These are phyloP conservation scores for Boletus insuetus DNA, from an alignment of 768 basidiomycete genomes.

Conservation along the genomic window DNA sequence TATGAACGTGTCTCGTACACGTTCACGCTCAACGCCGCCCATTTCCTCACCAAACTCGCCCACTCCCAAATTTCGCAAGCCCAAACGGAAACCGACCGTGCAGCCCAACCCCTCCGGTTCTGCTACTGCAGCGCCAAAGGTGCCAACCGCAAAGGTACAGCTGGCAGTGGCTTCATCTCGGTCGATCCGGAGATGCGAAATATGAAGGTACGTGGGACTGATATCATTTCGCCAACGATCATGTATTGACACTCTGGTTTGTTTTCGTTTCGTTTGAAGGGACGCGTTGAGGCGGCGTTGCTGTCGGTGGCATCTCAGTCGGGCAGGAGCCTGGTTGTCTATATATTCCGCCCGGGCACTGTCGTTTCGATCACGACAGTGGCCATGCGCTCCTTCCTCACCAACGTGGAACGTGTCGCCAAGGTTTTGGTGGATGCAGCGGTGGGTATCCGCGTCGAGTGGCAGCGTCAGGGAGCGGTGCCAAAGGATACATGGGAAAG, in stretches of 20 bases:
- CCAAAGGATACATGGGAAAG: slow-evolving; percentile 28
- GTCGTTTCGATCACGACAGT: not conserved
- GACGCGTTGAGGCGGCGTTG: slow-evolving; percentile 20
- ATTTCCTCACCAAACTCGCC: slow-evolving; percentile 22
- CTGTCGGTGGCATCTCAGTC: slow-evolving; percentile 16
- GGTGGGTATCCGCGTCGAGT: slow-evolving; percentile 27
- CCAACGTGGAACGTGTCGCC: slow-evolving; percentile 17
- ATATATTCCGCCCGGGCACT: slow-evolving; percentile 22
- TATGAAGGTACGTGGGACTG: slow-evolving; percentile 21
- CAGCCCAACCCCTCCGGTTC: slow-evolving; percentile 19
- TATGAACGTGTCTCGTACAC: slow-evolving; percentile 26
- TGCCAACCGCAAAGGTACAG: slow-evolving; percentile 16
- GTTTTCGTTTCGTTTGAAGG: slow-evolving; percentile 7
- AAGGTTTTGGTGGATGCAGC: slow-evolving; percentile 26
- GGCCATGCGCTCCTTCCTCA: slow-evolving; percentile 23
- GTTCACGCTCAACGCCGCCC: slow-evolving; percentile 22
- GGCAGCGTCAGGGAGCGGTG: slow-evolving; percentile 17
- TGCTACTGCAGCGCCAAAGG: slow-evolving; percentile 28
- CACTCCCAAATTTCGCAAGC: slow-evolving; percentile 2
- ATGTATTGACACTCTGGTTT: not conserved
- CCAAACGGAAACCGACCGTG: not conserved
- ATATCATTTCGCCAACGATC: too few species aligned
- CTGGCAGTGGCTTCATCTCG: slow-evolving; percentile 11
- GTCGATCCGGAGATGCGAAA: slow-evolving; percentile 20
- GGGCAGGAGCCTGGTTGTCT: slow-evolving; percentile 7